A percentile compares a stretch with the other conserved stretches of the same genome.
Conservation (phyloP, 495 filamentous ascomycete species). For the Tuber magnatum region DNA sequence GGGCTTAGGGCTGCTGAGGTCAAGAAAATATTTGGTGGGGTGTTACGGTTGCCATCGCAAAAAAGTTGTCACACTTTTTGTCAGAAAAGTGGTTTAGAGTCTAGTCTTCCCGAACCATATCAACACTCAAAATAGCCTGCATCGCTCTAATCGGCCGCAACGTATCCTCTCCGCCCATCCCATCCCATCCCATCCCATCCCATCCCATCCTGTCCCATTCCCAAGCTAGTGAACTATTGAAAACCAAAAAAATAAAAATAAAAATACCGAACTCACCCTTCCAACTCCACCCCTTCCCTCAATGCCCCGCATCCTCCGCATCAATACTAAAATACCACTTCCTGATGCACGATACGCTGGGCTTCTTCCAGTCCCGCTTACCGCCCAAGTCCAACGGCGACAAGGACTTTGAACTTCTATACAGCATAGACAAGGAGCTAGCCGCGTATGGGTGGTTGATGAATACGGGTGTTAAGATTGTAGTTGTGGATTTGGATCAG, state of each 20-base stretch:
- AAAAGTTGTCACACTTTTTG: too few species aligned
- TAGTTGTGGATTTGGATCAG: constrained; percentile 65
- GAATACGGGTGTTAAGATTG: constrained; percentile 57
- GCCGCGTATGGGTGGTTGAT: constrained; percentile 72
- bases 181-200: background rate
- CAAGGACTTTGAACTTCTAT: constrained; percentile 84
- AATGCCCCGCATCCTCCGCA: constrained; percentile 50
- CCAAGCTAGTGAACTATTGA: constrained; percentile 5
- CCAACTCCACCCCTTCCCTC: constrained; percentile 79
- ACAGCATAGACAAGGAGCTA: constrained; percentile 84
- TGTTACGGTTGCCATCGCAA: too few species aligned
- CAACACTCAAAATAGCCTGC: constrained; percentile 72
- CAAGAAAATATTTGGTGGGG: too few species aligned
- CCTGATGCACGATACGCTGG: constrained; percentile 79
- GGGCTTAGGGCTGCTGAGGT: too few species aligned
- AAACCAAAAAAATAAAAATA: background rate
- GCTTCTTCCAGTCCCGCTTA: constrained; percentile 78
- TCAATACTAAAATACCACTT: constrained; percentile 80
- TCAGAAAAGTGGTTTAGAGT: too few species aligned
- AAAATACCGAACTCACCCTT: constrained; percentile 78
- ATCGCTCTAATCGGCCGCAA: constrained; percentile 89
- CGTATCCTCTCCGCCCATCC: constrained; percentile 48
- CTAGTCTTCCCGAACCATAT: too few species aligned
- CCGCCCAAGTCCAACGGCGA: constrained; percentile 57
- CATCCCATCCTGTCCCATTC: background rate